These are phyloP conservation scores for Tetragonia tetragonoides DNA, from an alignment of 148 eudicot genomes.

Conservation along the genomic window DNA sequence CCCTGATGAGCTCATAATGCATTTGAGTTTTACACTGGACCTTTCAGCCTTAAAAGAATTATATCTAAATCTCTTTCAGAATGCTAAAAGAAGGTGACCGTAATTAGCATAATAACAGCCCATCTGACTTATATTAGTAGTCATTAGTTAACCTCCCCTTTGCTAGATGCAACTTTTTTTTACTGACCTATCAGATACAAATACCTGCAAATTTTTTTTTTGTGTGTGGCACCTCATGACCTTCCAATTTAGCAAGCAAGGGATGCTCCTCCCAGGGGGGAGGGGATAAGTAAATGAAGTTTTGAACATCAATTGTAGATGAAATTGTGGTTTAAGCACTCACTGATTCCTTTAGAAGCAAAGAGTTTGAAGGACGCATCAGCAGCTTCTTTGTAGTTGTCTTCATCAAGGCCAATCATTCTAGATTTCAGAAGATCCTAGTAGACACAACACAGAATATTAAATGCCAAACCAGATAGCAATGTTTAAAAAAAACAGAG, in stretches of 20 bases:
- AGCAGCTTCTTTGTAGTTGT: constrained; percentile 90
- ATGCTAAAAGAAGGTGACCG: background rate
- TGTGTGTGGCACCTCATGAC: background rate
- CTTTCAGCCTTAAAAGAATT: background rate
- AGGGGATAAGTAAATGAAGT: background rate
- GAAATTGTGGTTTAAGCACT: constrained; percentile 30
- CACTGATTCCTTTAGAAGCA: constrained; percentile 83
- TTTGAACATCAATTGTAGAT: background rate
- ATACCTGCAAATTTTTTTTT: background rate
- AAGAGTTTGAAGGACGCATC: constrained; percentile 92
- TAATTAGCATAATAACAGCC: background rate
- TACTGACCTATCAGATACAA: background rate
- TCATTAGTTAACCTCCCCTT: background rate
- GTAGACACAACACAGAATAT: constrained; percentile 26
- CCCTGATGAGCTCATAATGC: background rate
- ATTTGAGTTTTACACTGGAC: background rate
- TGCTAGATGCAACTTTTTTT: background rate
- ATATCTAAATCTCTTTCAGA: background rate
- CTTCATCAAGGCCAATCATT: constrained; percentile 80
- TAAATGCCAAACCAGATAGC: constrained; percentile 15
- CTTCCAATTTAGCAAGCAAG: background rate
- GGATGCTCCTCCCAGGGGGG: background rate
- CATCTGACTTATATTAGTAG: background rate
- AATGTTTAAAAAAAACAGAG: background rate
- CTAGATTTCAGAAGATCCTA: constrained; percentile 77